Conservation (phyloP, 805 yeast species). For the Zygosaccharomyces siamensis region DNA sequence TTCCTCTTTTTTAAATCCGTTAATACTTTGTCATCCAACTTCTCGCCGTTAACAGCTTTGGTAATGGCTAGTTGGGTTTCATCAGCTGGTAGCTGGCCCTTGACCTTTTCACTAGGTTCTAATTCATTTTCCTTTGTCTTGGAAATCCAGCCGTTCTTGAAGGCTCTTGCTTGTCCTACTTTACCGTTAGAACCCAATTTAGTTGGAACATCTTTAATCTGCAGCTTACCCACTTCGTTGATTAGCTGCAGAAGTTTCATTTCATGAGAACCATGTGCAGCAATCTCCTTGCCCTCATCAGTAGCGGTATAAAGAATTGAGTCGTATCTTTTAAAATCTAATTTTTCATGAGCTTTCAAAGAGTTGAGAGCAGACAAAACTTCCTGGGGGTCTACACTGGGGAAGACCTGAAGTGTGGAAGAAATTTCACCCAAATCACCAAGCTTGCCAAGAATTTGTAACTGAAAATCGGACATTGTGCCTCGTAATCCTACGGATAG, state of each 20-base stretch:
- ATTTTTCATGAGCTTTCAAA: conserved; percentile 76
- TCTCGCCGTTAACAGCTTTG: conserved; percentile 38
- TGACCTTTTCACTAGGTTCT: conserved; percentile 50
- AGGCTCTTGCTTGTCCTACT: conserved; percentile 95
- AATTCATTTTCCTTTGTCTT: conserved; percentile 77
- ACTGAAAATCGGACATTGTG: conserved; percentile 66
- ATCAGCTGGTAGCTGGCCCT: conserved; percentile 43
- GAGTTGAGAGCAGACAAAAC: conserved; percentile 84
- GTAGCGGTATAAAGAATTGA: conserved; percentile 71
- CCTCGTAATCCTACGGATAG: neutral
- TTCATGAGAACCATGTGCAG: conserved; percentile 85
- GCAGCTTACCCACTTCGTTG: conserved; percentile 70
- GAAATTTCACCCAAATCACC: conserved; percentile 57
- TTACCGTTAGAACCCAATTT: conserved; percentile 80
- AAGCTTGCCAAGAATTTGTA: conserved; percentile 57
- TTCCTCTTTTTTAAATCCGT: conserved; percentile 92
- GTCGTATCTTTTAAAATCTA: conserved; percentile 67
- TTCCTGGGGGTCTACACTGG: conserved; percentile 56
- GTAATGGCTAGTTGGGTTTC: conserved; percentile 60
- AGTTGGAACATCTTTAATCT: conserved; percentile 64
- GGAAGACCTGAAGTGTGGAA: conserved; percentile 66
- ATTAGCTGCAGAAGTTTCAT: conserved; percentile 73
- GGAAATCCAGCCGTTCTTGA: conserved; percentile 93
- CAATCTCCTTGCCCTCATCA: conserved; percentile 75
- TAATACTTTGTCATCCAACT: conserved; percentile 56